Percentiles rank a stretch among this genome's conserved stretches.
Evolutionary conservation across 257 asterid species (phyloP).

Genomic region (Nemophila menziesii): DNA sequence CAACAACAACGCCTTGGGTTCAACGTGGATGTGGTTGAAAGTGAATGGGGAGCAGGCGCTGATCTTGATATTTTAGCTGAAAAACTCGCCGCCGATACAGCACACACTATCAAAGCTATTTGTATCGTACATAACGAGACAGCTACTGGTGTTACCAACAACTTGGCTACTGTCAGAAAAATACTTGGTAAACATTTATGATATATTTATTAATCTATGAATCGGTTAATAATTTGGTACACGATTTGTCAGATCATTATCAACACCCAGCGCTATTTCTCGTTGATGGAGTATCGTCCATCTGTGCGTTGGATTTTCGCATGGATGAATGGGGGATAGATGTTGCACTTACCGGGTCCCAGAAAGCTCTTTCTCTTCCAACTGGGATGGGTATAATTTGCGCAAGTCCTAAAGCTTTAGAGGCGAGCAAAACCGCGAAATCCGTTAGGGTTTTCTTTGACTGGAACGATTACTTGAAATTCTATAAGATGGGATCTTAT

Average conservation of each 20-base stretch:
- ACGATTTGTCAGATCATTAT: constrained; percentile 56
- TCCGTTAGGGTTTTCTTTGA: constrained; percentile 94
- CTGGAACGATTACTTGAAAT: constrained; percentile 90
- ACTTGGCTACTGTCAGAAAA: constrained; percentile 82
- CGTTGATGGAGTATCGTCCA: constrained; percentile 96
- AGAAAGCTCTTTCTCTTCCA: constrained; percentile 93
- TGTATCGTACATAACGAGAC: constrained; percentile 99
- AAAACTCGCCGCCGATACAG: constrained; percentile 59
- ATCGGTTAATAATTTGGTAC: neutral
- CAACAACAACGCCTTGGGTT: constrained; percentile 91
- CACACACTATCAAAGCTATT: constrained; percentile 82
- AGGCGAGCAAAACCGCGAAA: constrained; percentile 76
- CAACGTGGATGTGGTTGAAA: constrained; percentile 87
- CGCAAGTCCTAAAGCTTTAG: constrained; percentile 91
- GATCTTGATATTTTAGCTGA: constrained; percentile 68
- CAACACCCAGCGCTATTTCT: constrained; percentile 86
- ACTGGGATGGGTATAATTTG: constrained; percentile 94
- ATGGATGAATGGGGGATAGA: constrained; percentile 99
- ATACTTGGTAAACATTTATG: constrained; percentile 51
- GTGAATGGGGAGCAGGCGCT: constrained; percentile 97
- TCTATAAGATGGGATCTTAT: constrained; percentile 81
- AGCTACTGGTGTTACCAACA: constrained; percentile 95
- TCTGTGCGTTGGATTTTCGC: constrained; percentile 94
- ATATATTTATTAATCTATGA: neutral
- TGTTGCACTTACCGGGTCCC: constrained; percentile 94